phyloP scores from a whole-genome alignment of 345 rosid species.

The Populus deltoides region DNA sequence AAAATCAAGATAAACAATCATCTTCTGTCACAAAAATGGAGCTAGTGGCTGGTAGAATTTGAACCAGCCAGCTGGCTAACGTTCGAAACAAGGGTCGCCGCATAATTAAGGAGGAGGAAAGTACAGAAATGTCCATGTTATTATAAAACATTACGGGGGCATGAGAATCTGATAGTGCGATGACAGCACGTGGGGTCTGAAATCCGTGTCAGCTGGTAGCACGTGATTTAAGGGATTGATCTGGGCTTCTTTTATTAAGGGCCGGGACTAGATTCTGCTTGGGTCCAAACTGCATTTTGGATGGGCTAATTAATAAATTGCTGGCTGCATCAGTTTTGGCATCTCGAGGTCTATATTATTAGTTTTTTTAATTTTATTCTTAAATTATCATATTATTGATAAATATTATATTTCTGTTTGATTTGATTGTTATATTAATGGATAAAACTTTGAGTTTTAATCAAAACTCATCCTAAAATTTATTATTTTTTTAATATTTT shows the following conservation, averaged over 20 bases:
- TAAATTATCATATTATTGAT: no score
- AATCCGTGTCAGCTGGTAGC: slow-evolving; percentile 1
- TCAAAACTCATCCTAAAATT: no score
- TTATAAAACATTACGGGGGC: slow-evolving; percentile 13
- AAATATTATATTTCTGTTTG: no score
- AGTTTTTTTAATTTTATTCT: neutral
- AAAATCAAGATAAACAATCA: no score
- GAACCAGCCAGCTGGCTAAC: neutral
- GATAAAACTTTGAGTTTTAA: no score
- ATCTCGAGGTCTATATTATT: no score
- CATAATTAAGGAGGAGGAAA: neutral
- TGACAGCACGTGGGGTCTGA: slow-evolving; percentile 14
- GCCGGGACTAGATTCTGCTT: neutral
- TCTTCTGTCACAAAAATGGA: no score
- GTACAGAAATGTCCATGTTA: slow-evolving; percentile 11
- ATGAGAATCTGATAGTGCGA: slow-evolving; percentile 25
- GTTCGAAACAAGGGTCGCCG: slow-evolving; percentile 14
- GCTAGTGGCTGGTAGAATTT: no score
- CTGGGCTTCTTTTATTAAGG: neutral
- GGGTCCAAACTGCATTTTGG: neutral
- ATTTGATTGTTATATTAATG: no score
- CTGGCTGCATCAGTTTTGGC: no score
- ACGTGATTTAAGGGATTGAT: slow-evolving; percentile 6
- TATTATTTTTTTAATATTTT: no score
- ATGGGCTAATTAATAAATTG: neutral